Evolutionary conservation across 2,329 filamentous ascomycete species (phyloP).

Genomic region (Tolypocladium paradoxum): DNA sequence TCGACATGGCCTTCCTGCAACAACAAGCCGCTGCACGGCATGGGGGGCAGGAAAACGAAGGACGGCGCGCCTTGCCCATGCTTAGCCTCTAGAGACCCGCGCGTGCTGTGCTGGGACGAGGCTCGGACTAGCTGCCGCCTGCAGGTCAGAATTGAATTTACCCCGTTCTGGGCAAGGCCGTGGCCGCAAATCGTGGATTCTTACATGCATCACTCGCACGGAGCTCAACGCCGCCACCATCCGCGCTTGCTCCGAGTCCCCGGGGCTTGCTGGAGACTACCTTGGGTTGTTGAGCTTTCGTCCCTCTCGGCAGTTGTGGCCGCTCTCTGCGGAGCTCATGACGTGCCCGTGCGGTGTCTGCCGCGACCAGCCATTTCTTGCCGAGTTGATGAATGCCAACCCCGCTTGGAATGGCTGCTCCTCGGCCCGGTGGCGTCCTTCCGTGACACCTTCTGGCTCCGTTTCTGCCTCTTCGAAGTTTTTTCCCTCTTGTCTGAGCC

Average conservation of each 20-base stretch:
- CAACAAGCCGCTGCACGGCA: not conserved
- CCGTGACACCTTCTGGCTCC: not conserved
- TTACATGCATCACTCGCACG: not conserved
- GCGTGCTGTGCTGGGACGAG: not conserved
- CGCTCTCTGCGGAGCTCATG: not conserved
- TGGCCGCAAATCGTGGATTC: not conserved
- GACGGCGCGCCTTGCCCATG: not conserved
- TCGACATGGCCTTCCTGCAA: not conserved
- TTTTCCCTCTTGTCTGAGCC: not conserved
- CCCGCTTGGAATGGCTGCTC: not conserved
- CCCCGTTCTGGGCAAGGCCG: not conserved
- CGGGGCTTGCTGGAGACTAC: too few species aligned
- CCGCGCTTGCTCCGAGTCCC: not conserved
- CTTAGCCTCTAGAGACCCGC: not conserved
- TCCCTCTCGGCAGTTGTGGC: not conserved
- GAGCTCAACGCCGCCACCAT: not conserved
- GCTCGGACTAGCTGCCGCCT: not conserved
- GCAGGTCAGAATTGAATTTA: not conserved
- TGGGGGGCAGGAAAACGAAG: not conserved
- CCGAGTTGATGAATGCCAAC: not conserved
- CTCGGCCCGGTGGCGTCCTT: not conserved
- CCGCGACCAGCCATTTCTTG: not conserved
- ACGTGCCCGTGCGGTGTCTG: not conserved
- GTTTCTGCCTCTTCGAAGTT: not conserved
- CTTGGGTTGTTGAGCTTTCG: too few species aligned